Evolutionary conservation across 192 early-diverging fungal genomes (phyloP).

Genomic region (Dissophora globulifera): DNA sequence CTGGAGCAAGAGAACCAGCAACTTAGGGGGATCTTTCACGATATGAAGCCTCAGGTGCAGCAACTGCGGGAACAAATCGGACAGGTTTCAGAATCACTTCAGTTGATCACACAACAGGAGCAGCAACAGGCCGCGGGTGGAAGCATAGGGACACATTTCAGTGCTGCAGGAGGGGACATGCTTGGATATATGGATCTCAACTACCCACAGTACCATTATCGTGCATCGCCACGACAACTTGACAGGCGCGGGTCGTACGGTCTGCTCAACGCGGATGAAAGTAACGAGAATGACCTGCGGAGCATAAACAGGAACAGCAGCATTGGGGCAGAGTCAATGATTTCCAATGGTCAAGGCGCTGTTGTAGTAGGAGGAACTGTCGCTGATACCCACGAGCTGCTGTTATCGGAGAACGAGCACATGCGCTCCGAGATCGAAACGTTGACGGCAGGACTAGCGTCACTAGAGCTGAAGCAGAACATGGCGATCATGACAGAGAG

Average conservation of each 20-base stretch:
- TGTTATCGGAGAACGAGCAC: constrained; percentile 64
- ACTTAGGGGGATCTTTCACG: constrained; percentile 52
- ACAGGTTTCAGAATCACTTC: constrained; percentile 42
- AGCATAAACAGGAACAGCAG: constrained; percentile 23
- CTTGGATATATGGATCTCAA: constrained; percentile 30
- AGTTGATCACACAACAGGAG: constrained; percentile 32
- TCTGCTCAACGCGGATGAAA: neutral
- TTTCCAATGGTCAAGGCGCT: constrained; percentile 8
- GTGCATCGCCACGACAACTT: neutral
- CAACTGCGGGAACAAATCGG: constrained; percentile 46
- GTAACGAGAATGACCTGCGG: constrained; percentile 18
- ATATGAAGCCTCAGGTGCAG: constrained; percentile 33
- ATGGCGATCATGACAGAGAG: constrained; percentile 76
- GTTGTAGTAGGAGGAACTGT: neutral
- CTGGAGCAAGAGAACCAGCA: constrained; percentile 60
- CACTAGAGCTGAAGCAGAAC: constrained; percentile 74
- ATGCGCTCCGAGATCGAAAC: constrained; percentile 67
- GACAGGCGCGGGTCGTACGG: constrained; percentile 23
- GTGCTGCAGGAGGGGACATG: constrained; percentile 2
- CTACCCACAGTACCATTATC: constrained; percentile 9
- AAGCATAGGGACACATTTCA: constrained; percentile 3
- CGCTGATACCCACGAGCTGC: constrained; percentile 47
- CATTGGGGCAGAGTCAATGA: constrained; percentile 38
- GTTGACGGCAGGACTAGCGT: constrained; percentile 62
- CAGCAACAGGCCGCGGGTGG: constrained; percentile 19